Base-by-base conservation (phyloP, 2,329 filamentous ascomycete species). In the Xylaria sp. region DNA sequence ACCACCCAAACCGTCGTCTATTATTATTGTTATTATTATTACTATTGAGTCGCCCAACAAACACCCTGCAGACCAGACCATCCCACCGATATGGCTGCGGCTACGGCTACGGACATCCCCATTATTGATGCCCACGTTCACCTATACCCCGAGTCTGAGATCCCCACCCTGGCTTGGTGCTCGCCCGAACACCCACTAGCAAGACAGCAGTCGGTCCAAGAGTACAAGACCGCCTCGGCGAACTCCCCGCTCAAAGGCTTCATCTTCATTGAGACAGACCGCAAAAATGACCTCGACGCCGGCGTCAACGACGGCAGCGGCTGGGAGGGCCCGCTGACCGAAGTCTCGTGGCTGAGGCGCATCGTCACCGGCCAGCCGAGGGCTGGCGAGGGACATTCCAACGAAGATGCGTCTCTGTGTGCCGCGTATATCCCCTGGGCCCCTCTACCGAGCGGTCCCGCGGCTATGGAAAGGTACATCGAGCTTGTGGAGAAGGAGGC, bases 41-140 rank as follows among this genome's bases (percentile, higher is more conserved):
- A 34, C 32, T 9, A 20, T 43, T 43, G 30, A 39, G 9, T 36
- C 32, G 4, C 20, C 12, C 5, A 23, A 55, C 10, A 9, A 23
- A 55, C 10, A 9, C 20, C n/a, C 25, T 7, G 1, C 4, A 41
- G 15, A 36, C n/a, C 5, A 34, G 34, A 23, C 23, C 18, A 53
- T 20, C 13, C 28, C 7, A 8, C 43, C 52, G 70, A 56, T 64
- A 78, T 78, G 76, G 72, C 76, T 36, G 59, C 72, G 43, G 70
- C 53, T 64, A 78, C 78, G 76, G 72, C 76, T 36, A 59, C 72
- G 43, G 70, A 76, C 74, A 81, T 85, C 78, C 87, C 85, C 75
- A 90, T 97, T 76, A 89, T 97, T 80, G 94, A 97, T 83, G 91
- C 93, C 45, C 95, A 97, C 83, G 91, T 97, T 80, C 94, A 97